Evolutionary conservation across 345 rosid genomes (phyloP).

Genomic region (Populus davidiana): DNA sequence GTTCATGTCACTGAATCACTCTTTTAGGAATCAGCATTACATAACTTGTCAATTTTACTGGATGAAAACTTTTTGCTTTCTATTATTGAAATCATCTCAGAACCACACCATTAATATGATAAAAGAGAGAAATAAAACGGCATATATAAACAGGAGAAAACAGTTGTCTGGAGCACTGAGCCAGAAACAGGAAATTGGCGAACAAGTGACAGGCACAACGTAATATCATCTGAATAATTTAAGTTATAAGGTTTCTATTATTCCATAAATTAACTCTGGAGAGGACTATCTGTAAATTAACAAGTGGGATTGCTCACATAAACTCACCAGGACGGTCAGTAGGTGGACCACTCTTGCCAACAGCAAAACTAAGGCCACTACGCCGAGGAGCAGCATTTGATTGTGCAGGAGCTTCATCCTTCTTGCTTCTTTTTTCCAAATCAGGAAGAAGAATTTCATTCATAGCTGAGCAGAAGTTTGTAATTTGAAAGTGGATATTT

Average conservation of each 20-base stretch:
- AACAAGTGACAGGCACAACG: not conserved
- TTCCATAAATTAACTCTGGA: not conserved
- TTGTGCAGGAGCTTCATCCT: slow-evolving; percentile 22
- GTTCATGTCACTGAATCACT: too few species aligned
- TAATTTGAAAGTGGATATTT: slow-evolving; percentile 62
- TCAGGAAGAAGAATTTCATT: slow-evolving; percentile 59
- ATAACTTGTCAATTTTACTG: not conserved
- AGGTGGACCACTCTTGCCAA: slow-evolving; percentile 44
- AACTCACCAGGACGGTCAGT: slow-evolving; percentile 46
- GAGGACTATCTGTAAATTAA: not conserved
- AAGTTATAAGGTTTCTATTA: too few species aligned
- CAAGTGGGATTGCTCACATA: not conserved
- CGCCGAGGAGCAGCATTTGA: slow-evolving; percentile 39
- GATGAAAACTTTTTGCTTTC: not conserved
- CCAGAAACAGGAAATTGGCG: not conserved
- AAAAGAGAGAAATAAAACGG: not conserved
- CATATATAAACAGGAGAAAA: not conserved
- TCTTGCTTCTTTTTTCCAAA: slow-evolving; percentile 17
- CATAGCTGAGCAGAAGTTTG: slow-evolving; percentile 54
- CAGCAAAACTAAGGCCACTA: slow-evolving; percentile 81
- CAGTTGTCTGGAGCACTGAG: not conserved
- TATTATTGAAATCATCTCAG: not conserved
- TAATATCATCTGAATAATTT: not conserved
- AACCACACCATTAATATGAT: not conserved
- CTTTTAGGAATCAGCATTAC: too few species aligned